These are phyloP conservation scores for Penicillium manginii DNA, from an alignment of 495 filamentous ascomycete species.

Conservation along the genomic window DNA sequence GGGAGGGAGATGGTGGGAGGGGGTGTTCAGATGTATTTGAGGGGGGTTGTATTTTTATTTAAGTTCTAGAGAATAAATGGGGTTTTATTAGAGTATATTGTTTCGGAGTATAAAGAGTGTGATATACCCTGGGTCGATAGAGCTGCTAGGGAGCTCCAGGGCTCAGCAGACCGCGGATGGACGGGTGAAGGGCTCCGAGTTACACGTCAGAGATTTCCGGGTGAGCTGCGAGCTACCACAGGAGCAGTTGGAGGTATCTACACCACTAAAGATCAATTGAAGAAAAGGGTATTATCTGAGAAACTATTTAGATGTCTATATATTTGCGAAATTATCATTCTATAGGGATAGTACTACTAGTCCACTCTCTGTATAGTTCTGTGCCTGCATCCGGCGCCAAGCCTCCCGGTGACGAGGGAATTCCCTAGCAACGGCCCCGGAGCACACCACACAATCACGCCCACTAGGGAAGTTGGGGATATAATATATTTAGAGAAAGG, in stretches of 20 bases:
- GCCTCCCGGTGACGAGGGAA: slow-evolving; percentile 44
- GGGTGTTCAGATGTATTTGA: background rate
- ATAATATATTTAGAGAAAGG: no score
- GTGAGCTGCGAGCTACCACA: slow-evolving; percentile 5
- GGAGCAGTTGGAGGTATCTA: no score
- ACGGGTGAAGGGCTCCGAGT: slow-evolving; percentile 19
- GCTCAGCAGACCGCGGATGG: background rate
- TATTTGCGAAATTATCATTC: background rate
- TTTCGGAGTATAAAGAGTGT: background rate
- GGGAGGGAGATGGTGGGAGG: slow-evolving; percentile 2
- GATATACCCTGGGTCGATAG: background rate
- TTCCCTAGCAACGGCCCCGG: slow-evolving; percentile 36
- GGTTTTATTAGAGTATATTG: no score
- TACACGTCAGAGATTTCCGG: slow-evolving; percentile 46
- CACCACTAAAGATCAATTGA: no score
- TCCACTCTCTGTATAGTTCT: slow-evolving; percentile 6
- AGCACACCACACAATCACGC: slow-evolving; percentile 3
- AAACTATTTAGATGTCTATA: no score
- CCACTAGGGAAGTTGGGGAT: no score
- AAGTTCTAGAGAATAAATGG: no score
- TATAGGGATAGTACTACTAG: background rate
- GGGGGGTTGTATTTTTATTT: background rate
- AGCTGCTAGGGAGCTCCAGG: slow-evolving; percentile 1
- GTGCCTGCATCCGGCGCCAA: slow-evolving; percentile 46
- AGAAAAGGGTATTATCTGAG: no score